These are phyloP conservation scores for Nosema granulosis DNA, from an alignment of 371 early-diverging fungal species.

Conservation along the genomic window DNA sequence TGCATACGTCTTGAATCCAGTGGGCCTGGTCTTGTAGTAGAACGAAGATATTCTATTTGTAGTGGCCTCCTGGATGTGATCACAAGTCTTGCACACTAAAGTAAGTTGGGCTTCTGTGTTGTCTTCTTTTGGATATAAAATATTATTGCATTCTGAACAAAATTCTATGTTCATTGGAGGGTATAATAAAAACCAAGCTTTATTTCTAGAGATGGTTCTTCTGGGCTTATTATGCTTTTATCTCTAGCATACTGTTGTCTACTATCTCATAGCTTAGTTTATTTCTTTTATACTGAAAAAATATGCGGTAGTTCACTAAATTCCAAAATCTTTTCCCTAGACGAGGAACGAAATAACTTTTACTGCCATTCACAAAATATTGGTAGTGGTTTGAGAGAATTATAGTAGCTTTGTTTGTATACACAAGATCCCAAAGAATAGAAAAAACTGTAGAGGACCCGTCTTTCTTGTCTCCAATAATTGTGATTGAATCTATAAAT, in stretches of 20 bases:
- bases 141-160: conserved; percentile 74
- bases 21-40: conserved; percentile 35
- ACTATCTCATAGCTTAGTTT: conserved; percentile 17
- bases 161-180: conserved; percentile 58
- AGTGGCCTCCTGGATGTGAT: conserved; percentile 76
- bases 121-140: conserved; percentile 90
- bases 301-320: conserved; percentile 23
- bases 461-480: conserved; percentile 31
- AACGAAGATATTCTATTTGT: conserved; percentile 77
- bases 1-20: conserved; percentile 69
- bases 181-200: background rate
- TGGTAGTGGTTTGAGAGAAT: conserved; percentile 51
- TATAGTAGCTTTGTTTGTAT: conserved; percentile 38
- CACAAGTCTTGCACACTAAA: conserved; percentile 87
- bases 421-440: conserved; percentile 17
- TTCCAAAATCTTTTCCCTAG: conserved; percentile 31
- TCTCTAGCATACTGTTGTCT: background rate
- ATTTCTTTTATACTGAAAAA: conserved; percentile 19
- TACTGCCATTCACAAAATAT: background rate
- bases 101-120: conserved; percentile 70
- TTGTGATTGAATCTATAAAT: conserved; percentile 49
- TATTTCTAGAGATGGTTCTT: too few species aligned
- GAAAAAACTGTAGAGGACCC: conserved; percentile 9
- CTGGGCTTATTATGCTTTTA: background rate
- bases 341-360: background rate